Base-by-base conservation (phyloP, 768 basidiomycete species). In the Rhodotorula sphaerocarpa region DNA sequence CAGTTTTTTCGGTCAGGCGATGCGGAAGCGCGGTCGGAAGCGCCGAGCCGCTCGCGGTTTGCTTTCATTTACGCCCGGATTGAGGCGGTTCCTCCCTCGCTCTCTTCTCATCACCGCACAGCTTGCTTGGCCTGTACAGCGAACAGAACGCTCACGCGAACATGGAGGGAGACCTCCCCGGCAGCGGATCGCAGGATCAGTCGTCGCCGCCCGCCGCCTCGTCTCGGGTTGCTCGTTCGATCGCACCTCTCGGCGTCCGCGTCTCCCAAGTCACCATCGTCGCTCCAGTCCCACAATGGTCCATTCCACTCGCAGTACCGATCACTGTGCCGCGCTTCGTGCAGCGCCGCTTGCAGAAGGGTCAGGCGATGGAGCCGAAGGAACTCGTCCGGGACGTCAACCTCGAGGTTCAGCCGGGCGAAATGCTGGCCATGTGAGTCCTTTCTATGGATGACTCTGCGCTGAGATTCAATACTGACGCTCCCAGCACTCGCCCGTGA, bases 401-500 rank as follows among this genome's bases (percentile, higher is more conserved):
- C 28, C 71, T 72, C 16, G 65, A 65, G 31, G 76, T 77, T 55
- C 51, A 69, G 23, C 66, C 72, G 28, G 77, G 77, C 15, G 76
- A 78, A 60, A 72, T 78, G n/a, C 60, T 78, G 14, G 77, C 76
- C 7, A 75, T 77, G 76, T 76, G 59, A 63, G 75, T 67, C 7
- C 20, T n/a, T 34, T 5, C 41, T 39, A 3, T 21, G 6, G 1
- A 3, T 4, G 1, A 5, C 28, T 3, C 23, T 3, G 23, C 18
- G 18, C 15, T 7, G n/a, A n/a, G n/a, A n/a, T n/a, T n/a, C n/a
- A n/a, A n/a, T n/a, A n/a, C n/a, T n/a, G n/a, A n/a, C n/a, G n/a
- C n/a, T n/a, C n/a, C n/a, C n/a, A n/a, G n/a, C n/a, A n/a, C n/a
- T n/a, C n/a, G n/a, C n/a, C n/a, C n/a, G n/a, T n/a, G n/a, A n/a